Evolutionary conservation across 495 filamentous ascomycete genomes (phyloP).

Genomic region (Penicillium chermesinum): DNA sequence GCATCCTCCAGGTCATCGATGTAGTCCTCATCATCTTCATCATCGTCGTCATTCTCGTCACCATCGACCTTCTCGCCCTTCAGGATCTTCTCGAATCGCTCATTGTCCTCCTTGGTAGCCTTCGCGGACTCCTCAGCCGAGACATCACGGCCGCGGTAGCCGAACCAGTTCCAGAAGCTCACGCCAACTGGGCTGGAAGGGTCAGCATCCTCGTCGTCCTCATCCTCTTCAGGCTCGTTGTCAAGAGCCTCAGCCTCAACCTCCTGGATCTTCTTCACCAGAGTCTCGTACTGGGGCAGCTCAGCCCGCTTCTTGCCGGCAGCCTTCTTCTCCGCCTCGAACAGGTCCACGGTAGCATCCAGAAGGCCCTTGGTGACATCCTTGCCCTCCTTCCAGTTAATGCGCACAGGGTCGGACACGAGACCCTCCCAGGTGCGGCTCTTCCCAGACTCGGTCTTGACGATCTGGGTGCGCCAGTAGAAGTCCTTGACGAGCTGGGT

Average conservation of each 20-base stretch:
- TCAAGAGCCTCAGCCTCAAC: slow-evolving; percentile 19
- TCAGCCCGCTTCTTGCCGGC: slow-evolving; percentile 29
- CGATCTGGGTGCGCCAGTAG: slow-evolving; percentile 60
- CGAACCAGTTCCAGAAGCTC: slow-evolving; percentile 88
- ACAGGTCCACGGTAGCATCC: slow-evolving; percentile 61
- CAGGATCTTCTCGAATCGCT: slow-evolving; percentile 51
- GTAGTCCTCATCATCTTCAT: slow-evolving; percentile 48
- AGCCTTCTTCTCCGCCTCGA: slow-evolving; percentile 59
- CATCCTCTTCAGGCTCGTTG: slow-evolving; percentile 32
- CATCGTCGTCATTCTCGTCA: slow-evolving; percentile 37
- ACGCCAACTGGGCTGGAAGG: slow-evolving; percentile 51
- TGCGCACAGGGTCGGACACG: slow-evolving; percentile 77
- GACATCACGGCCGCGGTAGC: slow-evolving; percentile 61
- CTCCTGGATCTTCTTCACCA: slow-evolving; percentile 42
- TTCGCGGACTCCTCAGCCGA: slow-evolving; percentile 62
- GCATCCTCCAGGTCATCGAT: slow-evolving; percentile 52
- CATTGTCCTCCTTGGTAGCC: slow-evolving; percentile 53
- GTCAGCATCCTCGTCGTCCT: slow-evolving; percentile 48
- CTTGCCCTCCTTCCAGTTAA: slow-evolving; percentile 80
- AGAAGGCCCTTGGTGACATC: slow-evolving; percentile 80
- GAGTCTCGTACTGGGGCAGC: slow-evolving; percentile 48
- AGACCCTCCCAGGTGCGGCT: slow-evolving; percentile 62
- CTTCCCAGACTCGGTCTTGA: slow-evolving; percentile 34
- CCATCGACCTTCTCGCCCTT: slow-evolving; percentile 48
- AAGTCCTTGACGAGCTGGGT: slow-evolving; percentile 80